These are phyloP conservation scores for Aspergillus intermedius DNA, from an alignment of 2,329 filamentous ascomycete species.

Conservation along the genomic window DNA sequence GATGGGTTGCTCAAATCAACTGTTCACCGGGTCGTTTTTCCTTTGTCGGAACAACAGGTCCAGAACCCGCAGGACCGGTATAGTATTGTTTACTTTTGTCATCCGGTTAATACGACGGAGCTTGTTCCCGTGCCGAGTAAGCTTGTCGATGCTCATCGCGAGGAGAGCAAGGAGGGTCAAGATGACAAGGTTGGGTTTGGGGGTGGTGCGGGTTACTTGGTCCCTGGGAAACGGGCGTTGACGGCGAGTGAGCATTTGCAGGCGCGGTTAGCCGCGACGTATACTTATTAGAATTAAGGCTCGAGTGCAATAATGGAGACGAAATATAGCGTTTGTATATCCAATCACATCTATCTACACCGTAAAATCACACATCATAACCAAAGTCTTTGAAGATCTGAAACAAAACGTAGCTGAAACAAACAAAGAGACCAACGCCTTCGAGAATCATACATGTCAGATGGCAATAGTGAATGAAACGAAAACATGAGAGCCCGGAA, in stretches of 20 bases:
- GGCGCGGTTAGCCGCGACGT: slow-evolving; percentile 52
- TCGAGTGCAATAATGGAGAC: no score
- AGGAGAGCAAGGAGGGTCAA: slow-evolving; percentile 16
- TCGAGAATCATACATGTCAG: no score
- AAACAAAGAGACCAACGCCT: no score
- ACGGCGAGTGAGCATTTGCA: slow-evolving; percentile 56
- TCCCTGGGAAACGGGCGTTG: slow-evolving; percentile 34
- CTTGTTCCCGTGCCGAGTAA: slow-evolving; percentile 51
- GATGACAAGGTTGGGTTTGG: slow-evolving; percentile 38
- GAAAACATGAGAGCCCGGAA: no score
- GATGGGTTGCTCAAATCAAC: slow-evolving; percentile 80
- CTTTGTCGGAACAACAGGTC: slow-evolving; percentile 33
- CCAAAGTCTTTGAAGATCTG: no score
- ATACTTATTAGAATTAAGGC: slow-evolving; percentile 36
- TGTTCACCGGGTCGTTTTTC: slow-evolving; percentile 80
- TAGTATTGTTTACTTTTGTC: slow-evolving; percentile 57
- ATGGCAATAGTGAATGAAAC: no score
- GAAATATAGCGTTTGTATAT: no score
- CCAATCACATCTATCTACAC: no score
- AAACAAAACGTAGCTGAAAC: no score
- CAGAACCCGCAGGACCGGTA: slow-evolving; percentile 46
- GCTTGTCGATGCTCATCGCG: slow-evolving; percentile 40
- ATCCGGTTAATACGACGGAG: slow-evolving; percentile 51
- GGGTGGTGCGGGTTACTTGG: slow-evolving; percentile 29
- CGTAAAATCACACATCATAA: no score